Evolutionary conservation across 176 grass and related monocot genomes (phyloP), one percentile per base, ranked within the genome.

Genomic region (Cocos nucifera): DNA sequence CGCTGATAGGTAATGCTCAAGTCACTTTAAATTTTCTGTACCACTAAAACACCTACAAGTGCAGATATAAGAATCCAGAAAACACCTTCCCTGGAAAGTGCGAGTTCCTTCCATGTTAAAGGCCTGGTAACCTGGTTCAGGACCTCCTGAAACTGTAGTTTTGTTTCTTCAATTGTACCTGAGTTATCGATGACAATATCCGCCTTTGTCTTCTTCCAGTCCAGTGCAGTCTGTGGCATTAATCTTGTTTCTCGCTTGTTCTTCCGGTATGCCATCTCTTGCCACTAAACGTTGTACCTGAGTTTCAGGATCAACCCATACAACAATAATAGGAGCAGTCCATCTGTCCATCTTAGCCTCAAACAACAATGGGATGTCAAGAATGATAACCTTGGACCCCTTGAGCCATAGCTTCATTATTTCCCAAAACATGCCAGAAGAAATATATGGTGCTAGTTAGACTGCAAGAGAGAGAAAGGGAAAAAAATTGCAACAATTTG

Each of bases 141-240:
- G n/a, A 87, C 72, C 61, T 82, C 60, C 9, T 82, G 66, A 20
- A 90, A 90, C 48, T 82, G 77, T 22, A 68, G 26, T 71, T 74
- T 90, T 4, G 80, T 95, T 27, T 85, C 78, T 61, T 90, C 86
- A 18, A 87, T 55, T 0, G 75, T 77, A 4, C 83, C 72, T 0
- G 86, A 95, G 69, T 95, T 95, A 74, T 90, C 19, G 0, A 95
- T 82, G 24, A 90, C 80, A 71, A 95, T 79, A 85, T 90, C 65
- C 0, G 91, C 91, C 65, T 95, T 83, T 0, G 78, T 73, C 58
- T 78, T 76, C 58, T 95, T 95, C 83, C 72, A 79, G 63, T 90
- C 77, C 6, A 90, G 54, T 0, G 64, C 65, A 77, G 80, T 82
- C 67, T 95, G 91, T n/a, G 0, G 83, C 79, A 15, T 87, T 63